A percentile compares a stretch with the other conserved stretches of the same genome.
These are phyloP conservation scores for Santalum album DNA, from an alignment of 164 flowering plant genomes.

Conservation along the genomic window DNA sequence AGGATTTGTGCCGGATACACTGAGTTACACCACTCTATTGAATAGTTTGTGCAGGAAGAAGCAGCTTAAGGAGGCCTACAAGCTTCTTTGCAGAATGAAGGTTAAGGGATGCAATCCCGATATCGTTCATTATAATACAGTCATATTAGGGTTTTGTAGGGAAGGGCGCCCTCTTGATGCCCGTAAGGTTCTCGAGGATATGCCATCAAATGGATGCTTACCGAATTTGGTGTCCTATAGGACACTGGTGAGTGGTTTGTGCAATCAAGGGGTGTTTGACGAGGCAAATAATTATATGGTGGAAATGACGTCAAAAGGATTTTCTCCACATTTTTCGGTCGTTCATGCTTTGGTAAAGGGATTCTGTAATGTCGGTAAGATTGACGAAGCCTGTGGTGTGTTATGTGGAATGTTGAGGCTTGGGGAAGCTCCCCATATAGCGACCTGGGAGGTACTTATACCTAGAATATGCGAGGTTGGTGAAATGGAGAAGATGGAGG, in stretches of 20 bases:
- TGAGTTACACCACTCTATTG: constrained; percentile 68
- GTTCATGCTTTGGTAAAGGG: constrained; percentile 58
- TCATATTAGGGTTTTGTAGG: constrained; percentile 70
- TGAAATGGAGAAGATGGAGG: constrained; percentile 17
- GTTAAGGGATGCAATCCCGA: constrained; percentile 90
- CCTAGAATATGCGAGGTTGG: constrained; percentile 50
- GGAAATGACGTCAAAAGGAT: constrained; percentile 59
- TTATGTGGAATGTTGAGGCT: constrained; percentile 33
- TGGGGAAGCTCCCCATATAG: constrained; percentile 55
- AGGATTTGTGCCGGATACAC: constrained; percentile 79
- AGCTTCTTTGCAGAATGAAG: constrained; percentile 93
- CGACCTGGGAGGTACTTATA: constrained; percentile 51
- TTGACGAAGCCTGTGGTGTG: constrained; percentile 62
- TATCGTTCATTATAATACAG: constrained; percentile 76
- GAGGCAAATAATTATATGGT: constrained; percentile 53
- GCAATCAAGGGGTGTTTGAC: constrained; percentile 58
- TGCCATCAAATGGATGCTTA: constrained; percentile 66
- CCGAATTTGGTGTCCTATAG: constrained; percentile 79
- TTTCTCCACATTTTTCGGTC: constrained; percentile 66
- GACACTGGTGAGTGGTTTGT: constrained; percentile 69
- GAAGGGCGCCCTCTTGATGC: constrained; percentile 73
- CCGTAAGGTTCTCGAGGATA: constrained; percentile 70
- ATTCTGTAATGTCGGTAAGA: constrained; percentile 54
- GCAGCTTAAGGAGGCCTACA: constrained; percentile 82
- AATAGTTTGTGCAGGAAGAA: constrained; percentile 94